Conservation (phyloP, 2,329 filamentous ascomycete genomes). For the Ophiostoma himal-ulmi region DNA sequence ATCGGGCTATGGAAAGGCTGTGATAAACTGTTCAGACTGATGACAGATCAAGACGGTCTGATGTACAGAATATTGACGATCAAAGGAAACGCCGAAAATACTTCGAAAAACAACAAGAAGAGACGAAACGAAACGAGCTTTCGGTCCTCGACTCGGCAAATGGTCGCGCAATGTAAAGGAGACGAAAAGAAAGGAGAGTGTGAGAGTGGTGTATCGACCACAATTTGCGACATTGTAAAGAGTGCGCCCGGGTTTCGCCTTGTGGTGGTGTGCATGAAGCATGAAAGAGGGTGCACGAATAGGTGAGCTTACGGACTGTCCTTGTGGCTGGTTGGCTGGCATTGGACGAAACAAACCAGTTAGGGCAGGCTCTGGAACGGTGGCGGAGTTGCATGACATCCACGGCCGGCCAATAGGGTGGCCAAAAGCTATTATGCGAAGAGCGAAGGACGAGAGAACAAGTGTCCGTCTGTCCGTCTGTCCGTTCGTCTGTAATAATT, state of each 20-base stretch:
- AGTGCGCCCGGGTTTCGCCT: constrained; percentile 1
- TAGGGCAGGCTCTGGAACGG: neutral
- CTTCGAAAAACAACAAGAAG: neutral
- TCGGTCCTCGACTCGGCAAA: neutral
- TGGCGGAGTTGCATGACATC: constrained; percentile 8
- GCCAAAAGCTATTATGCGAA: neutral
- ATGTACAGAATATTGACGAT: neutral
- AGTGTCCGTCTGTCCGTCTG: neutral
- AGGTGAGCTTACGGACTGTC: neutral
- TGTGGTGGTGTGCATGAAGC: constrained; percentile 6
- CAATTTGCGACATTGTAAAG: too few species aligned
- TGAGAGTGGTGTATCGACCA: neutral
- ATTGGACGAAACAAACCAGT: neutral
- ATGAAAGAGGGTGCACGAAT: neutral
- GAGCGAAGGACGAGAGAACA: neutral
- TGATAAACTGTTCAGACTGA: neutral
- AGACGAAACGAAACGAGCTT: neutral
- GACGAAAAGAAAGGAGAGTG: neutral
- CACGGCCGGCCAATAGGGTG: neutral
- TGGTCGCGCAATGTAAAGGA: neutral
- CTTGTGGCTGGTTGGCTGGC: neutral
- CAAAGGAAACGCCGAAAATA: neutral
- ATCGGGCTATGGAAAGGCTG: neutral
- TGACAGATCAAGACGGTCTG: neutral
- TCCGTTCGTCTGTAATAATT: neutral